Percentiles rank a stretch among this genome's conserved stretches.
Conservation (phyloP, 2,329 filamentous ascomycete species). For the Fusarium xyrophilum region DNA sequence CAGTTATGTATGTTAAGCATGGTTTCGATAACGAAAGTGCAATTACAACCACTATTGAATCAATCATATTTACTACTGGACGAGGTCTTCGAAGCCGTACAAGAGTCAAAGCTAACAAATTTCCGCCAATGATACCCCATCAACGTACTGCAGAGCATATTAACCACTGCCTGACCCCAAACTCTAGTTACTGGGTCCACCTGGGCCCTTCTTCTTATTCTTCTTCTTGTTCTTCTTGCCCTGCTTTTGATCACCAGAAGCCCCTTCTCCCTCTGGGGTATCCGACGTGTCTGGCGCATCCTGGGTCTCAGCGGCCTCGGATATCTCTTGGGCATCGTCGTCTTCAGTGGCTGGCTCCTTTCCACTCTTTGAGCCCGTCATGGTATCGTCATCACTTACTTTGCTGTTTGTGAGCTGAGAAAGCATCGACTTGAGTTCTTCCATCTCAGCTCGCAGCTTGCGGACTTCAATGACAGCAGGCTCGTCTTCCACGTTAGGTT, state of each 20-base stretch:
- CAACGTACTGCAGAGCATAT: neutral
- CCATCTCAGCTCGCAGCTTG: constrained; percentile 64
- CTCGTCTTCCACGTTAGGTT: constrained; percentile 83
- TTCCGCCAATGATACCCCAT: neutral
- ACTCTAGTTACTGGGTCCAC: constrained; percentile 22
- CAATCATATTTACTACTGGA: neutral
- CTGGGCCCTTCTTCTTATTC: constrained; percentile 40
- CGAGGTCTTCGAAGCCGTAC: neutral
- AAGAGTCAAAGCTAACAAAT: neutral
- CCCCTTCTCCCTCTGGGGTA: constrained; percentile 18
- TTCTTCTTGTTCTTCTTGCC: constrained; percentile 40
- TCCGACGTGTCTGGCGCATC: constrained; percentile 24
- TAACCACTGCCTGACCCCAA: neutral
- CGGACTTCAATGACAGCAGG: constrained; percentile 73
- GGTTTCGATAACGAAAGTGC: neutral
- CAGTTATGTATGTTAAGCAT: neutral
- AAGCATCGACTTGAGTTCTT: constrained; percentile 61
- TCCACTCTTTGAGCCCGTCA: neutral
- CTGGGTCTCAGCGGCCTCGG: constrained; percentile 21
- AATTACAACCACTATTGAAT: neutral
- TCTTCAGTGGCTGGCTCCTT: constrained; percentile 14
- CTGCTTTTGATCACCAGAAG: constrained; percentile 27
- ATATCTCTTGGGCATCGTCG: constrained; percentile 7
- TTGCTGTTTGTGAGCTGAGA: constrained; percentile 42
- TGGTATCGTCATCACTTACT: constrained; percentile 2